phyloP scores from a whole-genome alignment of 2,329 filamentous ascomycete species.

The Stemphylium vesicarium region DNA sequence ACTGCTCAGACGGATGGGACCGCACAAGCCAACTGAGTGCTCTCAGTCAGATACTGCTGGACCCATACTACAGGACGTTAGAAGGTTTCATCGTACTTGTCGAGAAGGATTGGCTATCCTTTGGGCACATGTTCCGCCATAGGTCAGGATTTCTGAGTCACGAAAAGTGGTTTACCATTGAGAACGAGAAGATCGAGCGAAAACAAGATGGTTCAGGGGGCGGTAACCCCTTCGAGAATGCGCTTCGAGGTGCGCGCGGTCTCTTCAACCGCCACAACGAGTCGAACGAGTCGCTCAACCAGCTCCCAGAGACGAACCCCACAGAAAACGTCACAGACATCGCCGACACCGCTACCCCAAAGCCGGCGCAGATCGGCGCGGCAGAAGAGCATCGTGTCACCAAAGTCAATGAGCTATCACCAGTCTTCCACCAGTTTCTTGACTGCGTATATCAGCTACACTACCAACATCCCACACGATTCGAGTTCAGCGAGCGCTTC shows the following conservation, averaged over 20 bases:
- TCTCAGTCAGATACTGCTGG: conserved; percentile 88
- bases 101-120: conserved; percentile 97
- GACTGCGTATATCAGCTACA: conserved; percentile 92
- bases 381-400: conserved; percentile 71
- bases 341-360: conserved; percentile 46
- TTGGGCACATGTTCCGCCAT: conserved; percentile 96
- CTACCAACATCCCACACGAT: conserved; percentile 82
- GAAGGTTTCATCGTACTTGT: conserved; percentile 93
- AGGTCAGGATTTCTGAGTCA: conserved; percentile 86
- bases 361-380: conserved; percentile 46
- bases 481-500: conserved; percentile 97
- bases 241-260: conserved; percentile 81
- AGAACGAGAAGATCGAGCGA: conserved; percentile 75
- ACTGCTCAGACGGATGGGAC: conserved; percentile 99
- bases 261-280: conserved; percentile 84
- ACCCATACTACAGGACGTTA: conserved; percentile 92
- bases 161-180: conserved; percentile 91
- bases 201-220: conserved; percentile 49
- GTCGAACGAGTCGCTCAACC: conserved; percentile 67
- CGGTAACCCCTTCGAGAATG: conserved; percentile 82
- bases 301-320: conserved; percentile 59
- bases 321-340: conserved; percentile 57
- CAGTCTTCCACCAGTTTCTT: conserved; percentile 97
- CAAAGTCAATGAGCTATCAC: conserved; percentile 87
- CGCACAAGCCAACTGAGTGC: conserved; percentile 94